phyloP scores from a whole-genome alignment of 352 stramenopile species.

The Phytophthora foliorum region DNA sequence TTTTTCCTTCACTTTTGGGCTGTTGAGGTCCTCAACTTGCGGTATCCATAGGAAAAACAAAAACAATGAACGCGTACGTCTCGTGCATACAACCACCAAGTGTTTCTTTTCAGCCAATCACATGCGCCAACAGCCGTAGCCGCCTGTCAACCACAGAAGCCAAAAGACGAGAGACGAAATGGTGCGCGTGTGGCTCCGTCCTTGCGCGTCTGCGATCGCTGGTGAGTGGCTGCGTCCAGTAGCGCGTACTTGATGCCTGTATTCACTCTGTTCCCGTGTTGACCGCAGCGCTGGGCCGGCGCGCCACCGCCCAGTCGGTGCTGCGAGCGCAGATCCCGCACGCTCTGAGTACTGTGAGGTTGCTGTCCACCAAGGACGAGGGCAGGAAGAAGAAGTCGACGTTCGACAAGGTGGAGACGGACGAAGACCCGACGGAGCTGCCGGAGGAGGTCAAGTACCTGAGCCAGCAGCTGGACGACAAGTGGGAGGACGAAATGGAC shows the following conservation, averaged over 20 bases:
- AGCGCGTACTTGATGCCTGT: too few species aligned
- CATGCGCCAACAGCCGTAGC: background rate
- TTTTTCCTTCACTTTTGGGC: too few species aligned
- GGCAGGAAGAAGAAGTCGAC: slow-evolving; percentile 76
- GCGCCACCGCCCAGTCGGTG: slow-evolving; percentile 18
- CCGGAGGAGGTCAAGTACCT: slow-evolving; percentile 74
- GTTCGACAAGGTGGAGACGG: slow-evolving; percentile 62
- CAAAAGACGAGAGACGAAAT: slow-evolving; percentile 45
- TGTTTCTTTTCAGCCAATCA: background rate
- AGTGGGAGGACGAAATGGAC: slow-evolving; percentile 36
- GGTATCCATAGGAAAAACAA: too few species aligned
- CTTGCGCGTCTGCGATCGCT: slow-evolving; percentile 49
- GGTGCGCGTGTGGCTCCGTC: slow-evolving; percentile 80
- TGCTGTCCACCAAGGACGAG: slow-evolving; percentile 38
- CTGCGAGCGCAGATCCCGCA: too few species aligned
- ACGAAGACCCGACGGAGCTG: slow-evolving; percentile 57
- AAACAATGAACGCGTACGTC: too few species aligned
- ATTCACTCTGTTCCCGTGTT: too few species aligned
- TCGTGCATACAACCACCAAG: too few species aligned
- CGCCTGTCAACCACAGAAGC: slow-evolving; percentile 37
- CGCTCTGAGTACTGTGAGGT: too few species aligned
- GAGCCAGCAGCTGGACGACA: slow-evolving; percentile 55
- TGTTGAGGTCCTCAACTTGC: too few species aligned
- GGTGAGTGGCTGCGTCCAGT: too few species aligned
- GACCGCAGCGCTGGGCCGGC: slow-evolving; percentile 31